Conservation (phyloP, 2,329 filamentous ascomycete genomes). For the Colletotrichum noveboracense region DNA sequence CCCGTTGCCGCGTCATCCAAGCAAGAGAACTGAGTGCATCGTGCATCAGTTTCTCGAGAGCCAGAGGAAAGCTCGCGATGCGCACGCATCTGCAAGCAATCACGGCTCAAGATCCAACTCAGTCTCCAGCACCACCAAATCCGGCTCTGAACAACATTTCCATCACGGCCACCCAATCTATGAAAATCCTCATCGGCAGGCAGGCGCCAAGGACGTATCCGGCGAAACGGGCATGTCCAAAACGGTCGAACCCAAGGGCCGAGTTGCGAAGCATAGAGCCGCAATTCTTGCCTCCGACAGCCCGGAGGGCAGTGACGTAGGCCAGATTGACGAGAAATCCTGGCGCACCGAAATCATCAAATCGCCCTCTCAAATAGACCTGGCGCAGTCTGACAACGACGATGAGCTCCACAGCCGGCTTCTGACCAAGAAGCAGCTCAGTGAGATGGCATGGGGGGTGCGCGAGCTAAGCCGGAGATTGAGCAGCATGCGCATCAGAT, state of each 20-base stretch:
- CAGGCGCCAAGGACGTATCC: conserved; percentile 26
- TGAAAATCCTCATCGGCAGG: conserved; percentile 19
- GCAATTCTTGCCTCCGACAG: conserved; percentile 60
- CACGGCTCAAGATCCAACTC: conserved; percentile 24
- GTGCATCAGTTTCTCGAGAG: conserved; percentile 70
- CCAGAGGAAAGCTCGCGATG: conserved; percentile 46
- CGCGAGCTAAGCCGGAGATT: conserved; percentile 87
- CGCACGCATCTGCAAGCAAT: conserved; percentile 25
- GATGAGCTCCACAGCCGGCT: conserved; percentile 66
- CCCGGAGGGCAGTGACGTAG: conserved; percentile 46
- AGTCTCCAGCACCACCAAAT: conserved; percentile 14
- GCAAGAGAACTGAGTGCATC: conserved; percentile 61
- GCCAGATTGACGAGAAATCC: conserved; percentile 61
- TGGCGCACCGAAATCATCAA: conserved; percentile 57
- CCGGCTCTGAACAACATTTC: conserved; percentile 6
- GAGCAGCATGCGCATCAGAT: conserved; percentile 80
- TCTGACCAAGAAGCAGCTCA: conserved; percentile 91
- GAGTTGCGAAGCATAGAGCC: conserved; percentile 67
- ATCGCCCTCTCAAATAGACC: conserved; percentile 45
- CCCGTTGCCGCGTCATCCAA: conserved; percentile 37
- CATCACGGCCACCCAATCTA: conserved; percentile 34
- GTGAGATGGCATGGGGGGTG: conserved; percentile 97
- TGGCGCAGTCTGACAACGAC: conserved; percentile 33
- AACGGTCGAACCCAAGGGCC: conserved; percentile 39
- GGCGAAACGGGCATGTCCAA: conserved; percentile 31